These are phyloP conservation scores for Dentipellis sp. DNA, from an alignment of 768 basidiomycete genomes.

Conservation along the genomic window DNA sequence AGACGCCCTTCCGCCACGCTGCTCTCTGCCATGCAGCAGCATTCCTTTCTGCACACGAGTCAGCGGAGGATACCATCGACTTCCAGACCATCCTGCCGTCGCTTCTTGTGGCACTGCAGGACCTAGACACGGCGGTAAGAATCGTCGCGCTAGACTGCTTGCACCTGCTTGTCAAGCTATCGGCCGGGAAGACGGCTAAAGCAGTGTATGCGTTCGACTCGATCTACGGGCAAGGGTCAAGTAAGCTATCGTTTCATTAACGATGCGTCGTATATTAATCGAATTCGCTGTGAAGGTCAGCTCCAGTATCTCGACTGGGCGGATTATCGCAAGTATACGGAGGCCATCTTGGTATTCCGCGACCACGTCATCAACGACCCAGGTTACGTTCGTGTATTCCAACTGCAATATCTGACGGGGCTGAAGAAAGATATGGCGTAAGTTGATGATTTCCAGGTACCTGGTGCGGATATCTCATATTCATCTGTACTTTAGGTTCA, in stretches of 20 bases:
- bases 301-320: constrained; percentile 64
- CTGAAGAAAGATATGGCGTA: constrained; percentile 43
- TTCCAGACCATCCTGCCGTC: constrained; percentile 75
- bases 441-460: constrained; percentile 16
- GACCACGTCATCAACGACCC: constrained; percentile 55
- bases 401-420: constrained; percentile 44
- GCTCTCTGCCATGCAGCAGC: constrained; percentile 72
- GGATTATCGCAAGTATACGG: constrained; percentile 52
- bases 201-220: constrained; percentile 65
- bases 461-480: no score
- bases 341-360: constrained; percentile 36
- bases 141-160: constrained; percentile 50
- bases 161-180: constrained; percentile 31
- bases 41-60: constrained; percentile 67
- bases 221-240: constrained; percentile 54
- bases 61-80: constrained; percentile 47
- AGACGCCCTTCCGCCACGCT: constrained; percentile 32
- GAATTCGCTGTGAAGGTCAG: constrained; percentile 19
- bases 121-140: constrained; percentile 31
- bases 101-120: constrained; percentile 53
- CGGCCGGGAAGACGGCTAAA: constrained; percentile 31
- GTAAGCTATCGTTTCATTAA: constrained; percentile 22
- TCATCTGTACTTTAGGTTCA: constrained; percentile 38
- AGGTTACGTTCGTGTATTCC: constrained; percentile 47
- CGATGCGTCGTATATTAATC: constrained; percentile 2